phyloP scores from a whole-genome alignment of 2,329 filamentous ascomycete genomes.

The Gaeumannomyces sp. region DNA sequence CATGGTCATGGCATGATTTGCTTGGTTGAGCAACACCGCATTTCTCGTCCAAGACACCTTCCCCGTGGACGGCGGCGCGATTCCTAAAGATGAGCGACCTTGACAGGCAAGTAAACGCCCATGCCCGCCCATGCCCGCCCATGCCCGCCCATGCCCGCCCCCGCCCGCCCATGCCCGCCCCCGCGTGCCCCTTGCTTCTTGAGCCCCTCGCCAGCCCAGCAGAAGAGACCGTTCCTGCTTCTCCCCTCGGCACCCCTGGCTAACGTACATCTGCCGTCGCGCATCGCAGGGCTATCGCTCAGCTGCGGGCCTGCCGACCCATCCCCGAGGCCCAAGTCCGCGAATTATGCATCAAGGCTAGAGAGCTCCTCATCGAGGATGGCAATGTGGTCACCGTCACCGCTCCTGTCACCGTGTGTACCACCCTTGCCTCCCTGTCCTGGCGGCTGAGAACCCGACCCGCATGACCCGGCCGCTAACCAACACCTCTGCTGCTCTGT shows the following conservation, averaged over 20 bases:
- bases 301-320: slow-evolving; percentile 89
- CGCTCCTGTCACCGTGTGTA: slow-evolving; percentile 78
- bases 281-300: slow-evolving; percentile 72
- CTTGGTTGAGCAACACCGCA: background rate
- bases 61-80: slow-evolving; percentile 6
- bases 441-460: background rate
- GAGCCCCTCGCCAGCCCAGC: background rate
- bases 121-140: too few relatives aligned
- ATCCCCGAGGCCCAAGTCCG: slow-evolving; percentile 94
- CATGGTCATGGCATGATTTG: background rate
- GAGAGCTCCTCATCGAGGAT: slow-evolving; percentile 94
- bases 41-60: slow-evolving; percentile 3
- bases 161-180: too few relatives aligned
- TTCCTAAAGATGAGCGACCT: slow-evolving; percentile 72
- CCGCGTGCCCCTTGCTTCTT: background rate
- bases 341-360: slow-evolving; percentile 94
- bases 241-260: background rate
- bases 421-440: background rate
- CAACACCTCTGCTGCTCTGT: background rate
- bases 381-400: slow-evolving; percentile 94
- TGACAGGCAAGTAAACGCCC: slow-evolving; percentile 59
- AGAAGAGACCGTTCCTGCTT: background rate
- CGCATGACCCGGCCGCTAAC: background rate
- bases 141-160: too few relatives aligned
- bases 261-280: slow-evolving; percentile 9